A percentile compares a stretch with the other conserved stretches of the same genome.
These are phyloP conservation scores for Coemansia sp. DNA, from an alignment of 192 early-diverging fungal species.

Conservation along the genomic window DNA sequence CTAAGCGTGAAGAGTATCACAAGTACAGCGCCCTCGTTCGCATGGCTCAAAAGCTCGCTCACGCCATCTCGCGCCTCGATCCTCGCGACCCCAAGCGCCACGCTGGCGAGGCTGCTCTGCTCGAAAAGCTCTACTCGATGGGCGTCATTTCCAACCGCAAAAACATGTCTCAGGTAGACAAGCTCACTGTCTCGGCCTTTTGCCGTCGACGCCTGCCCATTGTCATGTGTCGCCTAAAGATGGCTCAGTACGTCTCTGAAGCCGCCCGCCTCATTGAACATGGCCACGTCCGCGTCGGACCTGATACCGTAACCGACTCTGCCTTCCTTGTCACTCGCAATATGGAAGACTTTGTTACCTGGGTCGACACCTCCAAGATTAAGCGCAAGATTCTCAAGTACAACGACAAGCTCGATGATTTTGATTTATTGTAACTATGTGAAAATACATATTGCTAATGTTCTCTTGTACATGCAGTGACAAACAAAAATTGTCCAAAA, in stretches of 20 bases:
- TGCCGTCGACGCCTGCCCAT: slow-evolving; percentile 87
- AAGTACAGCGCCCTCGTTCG: slow-evolving; percentile 85
- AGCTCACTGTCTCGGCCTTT: slow-evolving; percentile 84
- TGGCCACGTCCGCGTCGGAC: slow-evolving; percentile 93
- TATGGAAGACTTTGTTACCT: slow-evolving; percentile 97
- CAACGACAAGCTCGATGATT: slow-evolving; percentile 92
- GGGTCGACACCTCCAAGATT: slow-evolving; percentile 96
- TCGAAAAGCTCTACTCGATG: slow-evolving; percentile 87
- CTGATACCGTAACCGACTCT: slow-evolving; percentile 87
- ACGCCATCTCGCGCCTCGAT: slow-evolving; percentile 83
- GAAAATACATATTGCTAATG: background rate
- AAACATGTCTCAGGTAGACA: slow-evolving; percentile 75
- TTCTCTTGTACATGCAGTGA: too few relatives aligned
- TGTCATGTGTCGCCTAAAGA: slow-evolving; percentile 92
- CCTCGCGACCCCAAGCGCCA: slow-evolving; percentile 80
- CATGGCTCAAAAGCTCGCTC: slow-evolving; percentile 79
- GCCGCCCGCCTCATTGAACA: slow-evolving; percentile 92
- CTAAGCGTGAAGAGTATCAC: slow-evolving; percentile 78
- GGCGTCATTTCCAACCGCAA: slow-evolving; percentile 80
- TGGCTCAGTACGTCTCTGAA: slow-evolving; percentile 92
- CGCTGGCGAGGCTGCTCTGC: slow-evolving; percentile 73
- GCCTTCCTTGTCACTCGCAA: slow-evolving; percentile 84
- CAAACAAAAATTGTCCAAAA: too few relatives aligned
- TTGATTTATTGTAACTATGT: slow-evolving; percentile 72
- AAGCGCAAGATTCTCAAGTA: slow-evolving; percentile 96